Percentiles rank a stretch among this genome's conserved stretches.
Conservation (phyloP, 2,329 filamentous ascomycete genomes). For the Parafenestella ontariensis region DNA sequence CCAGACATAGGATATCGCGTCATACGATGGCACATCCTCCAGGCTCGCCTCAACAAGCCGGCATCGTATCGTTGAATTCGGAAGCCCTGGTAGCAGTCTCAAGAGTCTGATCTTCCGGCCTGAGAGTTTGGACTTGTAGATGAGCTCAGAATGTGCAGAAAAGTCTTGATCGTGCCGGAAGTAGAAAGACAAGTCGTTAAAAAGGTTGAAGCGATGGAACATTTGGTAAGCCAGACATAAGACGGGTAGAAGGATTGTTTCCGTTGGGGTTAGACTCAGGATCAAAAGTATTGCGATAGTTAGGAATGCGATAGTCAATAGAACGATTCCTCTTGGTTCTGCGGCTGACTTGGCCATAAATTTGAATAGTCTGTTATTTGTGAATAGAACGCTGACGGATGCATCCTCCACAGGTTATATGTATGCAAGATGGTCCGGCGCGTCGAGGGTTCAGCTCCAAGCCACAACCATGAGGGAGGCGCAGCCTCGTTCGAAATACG, state of each 20-base stretch:
- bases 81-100: background rate
- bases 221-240: background rate
- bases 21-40: background rate
- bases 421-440: background rate
- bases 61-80: background rate
- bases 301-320: background rate
- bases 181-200: background rate
- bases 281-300: background rate
- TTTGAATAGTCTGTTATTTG: background rate
- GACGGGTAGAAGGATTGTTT: background rate
- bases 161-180: background rate
- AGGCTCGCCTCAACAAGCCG: background rate
- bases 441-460: background rate
- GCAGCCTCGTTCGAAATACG: background rate
- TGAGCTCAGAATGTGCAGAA: background rate
- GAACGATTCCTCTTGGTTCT: background rate
- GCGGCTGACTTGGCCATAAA: background rate
- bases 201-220: background rate
- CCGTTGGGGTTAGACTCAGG: background rate
- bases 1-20: background rate
- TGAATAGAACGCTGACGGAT: background rate
- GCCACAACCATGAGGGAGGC: background rate
- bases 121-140: background rate
- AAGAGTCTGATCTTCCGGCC: background rate
- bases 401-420: background rate